Evolutionary conservation across 2,329 filamentous ascomycete genomes (phyloP).

Genomic region (Sporothrix schenckii): DNA sequence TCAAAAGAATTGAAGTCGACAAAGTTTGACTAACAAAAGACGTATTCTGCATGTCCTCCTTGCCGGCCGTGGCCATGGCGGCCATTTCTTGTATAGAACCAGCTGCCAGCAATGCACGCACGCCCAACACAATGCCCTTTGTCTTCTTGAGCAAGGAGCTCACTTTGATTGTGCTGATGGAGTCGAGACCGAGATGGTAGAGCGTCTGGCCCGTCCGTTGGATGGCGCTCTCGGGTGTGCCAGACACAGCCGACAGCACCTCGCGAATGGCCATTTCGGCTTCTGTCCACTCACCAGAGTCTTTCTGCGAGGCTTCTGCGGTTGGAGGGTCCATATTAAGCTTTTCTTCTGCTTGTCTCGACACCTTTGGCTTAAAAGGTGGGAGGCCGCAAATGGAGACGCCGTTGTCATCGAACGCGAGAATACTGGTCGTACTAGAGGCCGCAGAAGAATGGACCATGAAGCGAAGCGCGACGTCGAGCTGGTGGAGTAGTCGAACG

Average conservation of each 20-base stretch:
- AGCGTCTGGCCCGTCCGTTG: slow-evolving; percentile 61
- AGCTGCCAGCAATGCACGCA: slow-evolving; percentile 71
- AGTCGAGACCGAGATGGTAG: slow-evolving; percentile 86
- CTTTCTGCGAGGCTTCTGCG: neutral
- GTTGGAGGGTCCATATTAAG: neutral
- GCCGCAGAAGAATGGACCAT: slow-evolving; percentile 53
- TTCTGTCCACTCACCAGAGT: slow-evolving; percentile 42
- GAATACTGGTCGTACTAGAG: slow-evolving; percentile 40
- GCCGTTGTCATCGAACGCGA: slow-evolving; percentile 55
- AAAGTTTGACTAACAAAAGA: neutral
- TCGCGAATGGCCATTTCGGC: slow-evolving; percentile 49
- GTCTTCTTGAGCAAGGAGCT: slow-evolving; percentile 67
- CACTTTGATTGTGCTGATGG: slow-evolving; percentile 87
- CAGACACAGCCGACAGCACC: slow-evolving; percentile 62
- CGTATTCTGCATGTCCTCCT: neutral
- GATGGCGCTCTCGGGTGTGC: slow-evolving; percentile 60
- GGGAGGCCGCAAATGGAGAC: slow-evolving; percentile 69
- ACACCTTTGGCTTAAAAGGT: slow-evolving; percentile 43
- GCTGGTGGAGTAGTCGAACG: slow-evolving; percentile 55
- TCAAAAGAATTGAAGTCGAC: neutral
- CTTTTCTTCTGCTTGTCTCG: neutral
- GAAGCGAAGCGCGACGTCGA: slow-evolving; percentile 62
- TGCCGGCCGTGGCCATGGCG: slow-evolving; percentile 18
- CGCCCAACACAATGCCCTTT: slow-evolving; percentile 62
- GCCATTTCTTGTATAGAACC: slow-evolving; percentile 69